Percentiles rank a stretch among this genome's conserved stretches.
phyloP scores from a whole-genome alignment of 441 rosid species.

The Erodium trifolium region DNA sequence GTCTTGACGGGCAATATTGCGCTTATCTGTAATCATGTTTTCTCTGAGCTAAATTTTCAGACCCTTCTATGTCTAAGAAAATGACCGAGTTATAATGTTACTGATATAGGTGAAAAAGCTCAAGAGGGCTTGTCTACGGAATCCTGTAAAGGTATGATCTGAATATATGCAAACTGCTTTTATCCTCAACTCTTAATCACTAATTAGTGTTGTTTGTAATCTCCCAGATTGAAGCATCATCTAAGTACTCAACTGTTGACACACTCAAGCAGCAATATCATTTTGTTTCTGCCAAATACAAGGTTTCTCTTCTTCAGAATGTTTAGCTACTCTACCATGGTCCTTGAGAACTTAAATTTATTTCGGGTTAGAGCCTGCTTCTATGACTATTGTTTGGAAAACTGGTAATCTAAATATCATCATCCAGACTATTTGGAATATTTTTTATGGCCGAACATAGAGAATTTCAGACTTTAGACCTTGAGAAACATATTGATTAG shows the following conservation, averaged over 20 bases:
- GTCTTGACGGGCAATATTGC: not conserved
- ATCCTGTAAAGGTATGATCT: constrained; percentile 74
- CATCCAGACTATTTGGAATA: not conserved
- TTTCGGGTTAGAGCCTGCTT: not conserved
- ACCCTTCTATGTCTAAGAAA: not conserved
- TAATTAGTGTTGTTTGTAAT: not conserved
- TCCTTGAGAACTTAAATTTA: not conserved
- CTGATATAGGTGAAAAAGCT: constrained; percentile 70
- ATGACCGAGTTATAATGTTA: constrained; percentile 17
- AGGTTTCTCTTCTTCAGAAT: not conserved
- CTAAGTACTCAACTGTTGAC: constrained; percentile 5
- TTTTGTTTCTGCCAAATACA: constrained; percentile 5
- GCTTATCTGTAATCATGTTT: not conserved
- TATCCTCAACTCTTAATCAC: not conserved
- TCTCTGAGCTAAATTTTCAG: not conserved
- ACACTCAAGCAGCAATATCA: constrained; percentile 5
- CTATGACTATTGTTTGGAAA: not conserved
- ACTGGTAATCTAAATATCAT: not conserved
- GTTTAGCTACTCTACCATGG: not conserved
- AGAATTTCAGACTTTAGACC: not conserved
- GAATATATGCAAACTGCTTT: not conserved
- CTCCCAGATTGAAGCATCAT: not conserved
- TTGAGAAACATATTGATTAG: not conserved
- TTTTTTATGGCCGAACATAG: not conserved
- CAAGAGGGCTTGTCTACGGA: constrained; percentile 81